Conservation (phyloP, 768 basidiomycete species). For the Multifurca ochricompacta region DNA sequence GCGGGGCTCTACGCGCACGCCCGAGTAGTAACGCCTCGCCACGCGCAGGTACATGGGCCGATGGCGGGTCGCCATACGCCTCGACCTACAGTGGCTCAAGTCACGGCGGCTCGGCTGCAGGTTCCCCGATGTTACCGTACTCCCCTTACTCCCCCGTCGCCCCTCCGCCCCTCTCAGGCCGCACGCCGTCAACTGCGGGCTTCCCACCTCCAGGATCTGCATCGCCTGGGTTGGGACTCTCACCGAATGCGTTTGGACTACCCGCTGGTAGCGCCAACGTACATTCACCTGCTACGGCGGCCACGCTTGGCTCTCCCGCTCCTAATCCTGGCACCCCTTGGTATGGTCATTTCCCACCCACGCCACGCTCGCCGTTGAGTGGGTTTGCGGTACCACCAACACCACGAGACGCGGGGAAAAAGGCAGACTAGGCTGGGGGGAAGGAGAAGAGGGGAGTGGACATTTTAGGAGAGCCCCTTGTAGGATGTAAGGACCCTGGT, state of each 20-base stretch:
- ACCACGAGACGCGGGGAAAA: background rate
- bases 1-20: constrained; percentile 55
- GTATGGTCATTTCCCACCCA: constrained; percentile 31
- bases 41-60: constrained; percentile 38
- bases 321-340: constrained; percentile 13
- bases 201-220: constrained; percentile 4
- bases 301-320: constrained; percentile 25
- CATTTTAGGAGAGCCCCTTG: background rate
- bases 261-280: background rate
- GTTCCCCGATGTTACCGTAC: constrained; percentile 27
- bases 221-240: constrained; percentile 15
- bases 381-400: background rate
- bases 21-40: constrained; percentile 24
- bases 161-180: constrained; percentile 1
- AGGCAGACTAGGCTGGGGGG: background rate
- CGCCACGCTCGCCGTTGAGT: constrained; percentile 26
- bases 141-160: constrained; percentile 27
- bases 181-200: background rate
- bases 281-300: constrained; percentile 24
- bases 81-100: constrained; percentile 15
- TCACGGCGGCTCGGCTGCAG: constrained; percentile 31
- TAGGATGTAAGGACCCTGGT: background rate
- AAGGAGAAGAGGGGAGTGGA: too few relatives aligned
- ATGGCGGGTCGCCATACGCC: constrained; percentile 38
- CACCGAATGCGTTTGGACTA: background rate